Percentiles rank a stretch among this genome's conserved stretches.
These are phyloP conservation scores for Reticulascus tulasneorum DNA, from an alignment of 2,329 filamentous ascomycete genomes.

Conservation along the genomic window DNA sequence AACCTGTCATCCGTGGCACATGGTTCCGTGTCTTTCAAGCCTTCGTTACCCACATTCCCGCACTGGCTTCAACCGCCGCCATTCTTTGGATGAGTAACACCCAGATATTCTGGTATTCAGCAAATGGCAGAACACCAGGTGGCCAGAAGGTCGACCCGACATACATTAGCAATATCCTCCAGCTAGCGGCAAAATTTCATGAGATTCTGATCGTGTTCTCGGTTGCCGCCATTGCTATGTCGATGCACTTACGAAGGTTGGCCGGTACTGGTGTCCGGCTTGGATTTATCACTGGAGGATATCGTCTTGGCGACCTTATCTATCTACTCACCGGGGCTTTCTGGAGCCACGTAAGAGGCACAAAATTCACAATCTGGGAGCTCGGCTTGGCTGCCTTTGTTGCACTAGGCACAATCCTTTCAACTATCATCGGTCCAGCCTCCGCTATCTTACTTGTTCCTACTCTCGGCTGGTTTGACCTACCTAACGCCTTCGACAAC, in stretches of 20 bases:
- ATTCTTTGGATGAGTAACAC: conserved; percentile 1
- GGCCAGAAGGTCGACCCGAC: no score
- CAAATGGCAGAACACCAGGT: no score
- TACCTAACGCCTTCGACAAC: not conserved
- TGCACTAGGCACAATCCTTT: conserved; percentile 4
- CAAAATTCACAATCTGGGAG: no score
- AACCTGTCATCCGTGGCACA: not conserved
- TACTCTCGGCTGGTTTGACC: conserved; percentile 1
- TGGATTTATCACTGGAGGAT: conserved; percentile 9
- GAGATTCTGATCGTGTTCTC: conserved; percentile 8
- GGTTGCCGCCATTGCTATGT: conserved; percentile 5
- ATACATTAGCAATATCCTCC: conserved; percentile 6
- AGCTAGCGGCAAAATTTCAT: conserved; percentile 7
- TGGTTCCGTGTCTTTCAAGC: not conserved
- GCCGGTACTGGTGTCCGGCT: conserved; percentile 5
- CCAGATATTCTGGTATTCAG: conserved; percentile 6
- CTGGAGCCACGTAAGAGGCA: not conserved
- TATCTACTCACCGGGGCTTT: conserved; percentile 6
- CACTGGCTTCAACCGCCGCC: not conserved
- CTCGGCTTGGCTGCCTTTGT: not conserved
- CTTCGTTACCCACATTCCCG: conserved; percentile 4
- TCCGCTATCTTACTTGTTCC: conserved; percentile 11
- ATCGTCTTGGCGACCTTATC: conserved; percentile 7
- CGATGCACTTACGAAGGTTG: conserved; percentile 1
- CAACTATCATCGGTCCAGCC: conserved; percentile 8